Percentiles rank a stretch among this genome's conserved stretches.
Evolutionary conservation across 169 alveolate species (phyloP).

Genomic region (Eimeria praecox): DNA sequence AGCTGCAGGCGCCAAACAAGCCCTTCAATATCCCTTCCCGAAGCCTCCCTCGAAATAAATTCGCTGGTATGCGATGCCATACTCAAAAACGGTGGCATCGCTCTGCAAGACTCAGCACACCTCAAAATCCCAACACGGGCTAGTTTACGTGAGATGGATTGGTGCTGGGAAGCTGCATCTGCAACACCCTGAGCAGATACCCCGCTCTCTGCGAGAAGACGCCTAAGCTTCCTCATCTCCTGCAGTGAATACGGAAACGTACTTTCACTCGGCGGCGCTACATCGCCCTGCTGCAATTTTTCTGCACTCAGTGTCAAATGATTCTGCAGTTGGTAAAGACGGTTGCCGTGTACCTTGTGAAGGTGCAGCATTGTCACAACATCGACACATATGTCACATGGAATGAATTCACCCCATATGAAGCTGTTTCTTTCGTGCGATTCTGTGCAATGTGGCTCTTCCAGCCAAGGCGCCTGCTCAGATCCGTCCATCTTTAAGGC

Average conservation of each 20-base stretch:
- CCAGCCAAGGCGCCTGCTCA: slow-evolving; percentile 20
- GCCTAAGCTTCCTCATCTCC: neutral
- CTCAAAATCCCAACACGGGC: neutral
- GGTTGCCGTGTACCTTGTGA: slow-evolving; percentile 18
- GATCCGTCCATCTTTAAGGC: neutral
- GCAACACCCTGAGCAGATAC: slow-evolving; percentile 65
- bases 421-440: slow-evolving; percentile 15
- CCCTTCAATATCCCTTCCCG: slow-evolving; percentile 33
- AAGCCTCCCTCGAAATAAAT: neutral
- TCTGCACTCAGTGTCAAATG: neutral
- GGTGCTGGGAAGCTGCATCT: slow-evolving; percentile 45
- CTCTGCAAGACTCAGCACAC: slow-evolving; percentile 48
- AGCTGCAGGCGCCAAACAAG: slow-evolving; percentile 78
- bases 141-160: slow-evolving; percentile 11
- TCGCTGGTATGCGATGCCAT: neutral
- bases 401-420: slow-evolving; percentile 72
- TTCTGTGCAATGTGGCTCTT: neutral
- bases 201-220: slow-evolving; percentile 5
- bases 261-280: neutral
- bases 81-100: slow-evolving; percentile 11
- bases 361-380: slow-evolving; percentile 63
- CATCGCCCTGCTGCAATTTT: neutral
- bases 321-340: slow-evolving; percentile 31
- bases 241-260: neutral
- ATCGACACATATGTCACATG: slow-evolving; percentile 68